phyloP scores from a whole-genome alignment of 768 basidiomycete genomes.

The Calocera cornea region DNA sequence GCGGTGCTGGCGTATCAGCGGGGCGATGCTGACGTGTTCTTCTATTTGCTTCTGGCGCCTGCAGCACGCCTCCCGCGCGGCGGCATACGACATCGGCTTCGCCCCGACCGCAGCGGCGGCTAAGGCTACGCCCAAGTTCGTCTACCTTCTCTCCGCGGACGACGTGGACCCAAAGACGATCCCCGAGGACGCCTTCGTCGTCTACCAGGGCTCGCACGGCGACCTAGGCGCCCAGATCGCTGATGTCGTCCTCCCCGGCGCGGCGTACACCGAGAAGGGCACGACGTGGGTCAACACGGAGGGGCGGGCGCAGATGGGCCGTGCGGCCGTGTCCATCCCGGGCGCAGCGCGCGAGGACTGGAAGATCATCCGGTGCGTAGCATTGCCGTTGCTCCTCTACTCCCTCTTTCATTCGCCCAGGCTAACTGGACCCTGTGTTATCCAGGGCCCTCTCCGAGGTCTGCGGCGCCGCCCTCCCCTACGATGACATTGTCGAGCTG shows the following conservation, averaged over 20 bases:
- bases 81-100: constrained; percentile 91
- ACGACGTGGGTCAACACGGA: constrained; percentile 96
- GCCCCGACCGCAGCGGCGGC: constrained; percentile 70
- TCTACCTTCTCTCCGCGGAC: constrained; percentile 94
- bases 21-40: background rate
- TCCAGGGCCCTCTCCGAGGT: constrained; percentile 78
- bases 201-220: constrained; percentile 98
- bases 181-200: constrained; percentile 85
- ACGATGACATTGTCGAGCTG: constrained; percentile 71
- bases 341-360: constrained; percentile 92
- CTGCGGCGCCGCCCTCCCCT: constrained; percentile 65
- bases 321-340: constrained; percentile 87
- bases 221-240: constrained; percentile 92
- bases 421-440: background rate
- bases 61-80: constrained; percentile 80
- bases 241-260: constrained; percentile 87
- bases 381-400: background rate
- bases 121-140: constrained; percentile 71
- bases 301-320: constrained; percentile 78
- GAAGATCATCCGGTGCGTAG: constrained; percentile 84
- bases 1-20: constrained; percentile 5
- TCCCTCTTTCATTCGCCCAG: background rate
- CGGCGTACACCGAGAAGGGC: constrained; percentile 87
- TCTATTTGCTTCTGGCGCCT: constrained; percentile 5
- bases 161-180: constrained; percentile 80